Base-by-base conservation (phyloP, 768 basidiomycete species). In the Suillus lakei region DNA sequence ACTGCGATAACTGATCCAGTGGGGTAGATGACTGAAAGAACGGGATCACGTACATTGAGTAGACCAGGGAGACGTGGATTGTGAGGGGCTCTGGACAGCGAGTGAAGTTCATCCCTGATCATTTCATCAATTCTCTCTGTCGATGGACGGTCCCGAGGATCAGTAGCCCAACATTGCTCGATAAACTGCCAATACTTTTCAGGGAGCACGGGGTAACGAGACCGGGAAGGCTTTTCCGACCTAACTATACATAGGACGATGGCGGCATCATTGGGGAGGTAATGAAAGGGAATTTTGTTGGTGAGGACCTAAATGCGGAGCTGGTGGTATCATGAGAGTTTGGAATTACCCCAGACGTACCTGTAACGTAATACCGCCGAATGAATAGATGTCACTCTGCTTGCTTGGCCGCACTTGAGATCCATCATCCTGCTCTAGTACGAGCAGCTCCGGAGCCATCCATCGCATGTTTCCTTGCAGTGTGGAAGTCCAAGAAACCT, bases 381-480 rank as follows among this genome's bases (percentile, higher is more conserved):
- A 34, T 34, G 32, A n/a, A n/a, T n/a, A n/a, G n/a, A n/a, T n/a
- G n/a, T n/a, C n/a, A n/a, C n/a, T n/a, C n/a, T n/a, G n/a, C n/a
- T n/a, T n/a, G n/a, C n/a, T n/a, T n/a, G n/a, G n/a, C n/a, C n/a
- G n/a, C n/a, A n/a, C n/a, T n/a, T n/a, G n/a, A n/a, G n/a, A n/a
- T n/a, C n/a, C n/a, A n/a, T n/a, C n/a, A n/a, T n/a, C n/a, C n/a
- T n/a, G 32, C 32, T 34, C 32, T 34, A n/a, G n/a, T 34, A 34
- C 32, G 9, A 34, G 32, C 3, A 34, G 4, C 32, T 34, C 32
- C 1, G 32, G 32, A 34, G 32, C 84, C 13, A 82, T 81, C 83
- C 84, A 85, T 2, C 83, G 79, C 39, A 84, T 74, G 23, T 80
- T 81, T 13, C 85, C 83, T 18, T 80, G 79, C 36, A 84, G 70